Evolutionary conservation across 371 early-diverging fungal species (phyloP), one percentile per base, ranked within the genome.

Genomic region (Mortierella sp.): DNA sequence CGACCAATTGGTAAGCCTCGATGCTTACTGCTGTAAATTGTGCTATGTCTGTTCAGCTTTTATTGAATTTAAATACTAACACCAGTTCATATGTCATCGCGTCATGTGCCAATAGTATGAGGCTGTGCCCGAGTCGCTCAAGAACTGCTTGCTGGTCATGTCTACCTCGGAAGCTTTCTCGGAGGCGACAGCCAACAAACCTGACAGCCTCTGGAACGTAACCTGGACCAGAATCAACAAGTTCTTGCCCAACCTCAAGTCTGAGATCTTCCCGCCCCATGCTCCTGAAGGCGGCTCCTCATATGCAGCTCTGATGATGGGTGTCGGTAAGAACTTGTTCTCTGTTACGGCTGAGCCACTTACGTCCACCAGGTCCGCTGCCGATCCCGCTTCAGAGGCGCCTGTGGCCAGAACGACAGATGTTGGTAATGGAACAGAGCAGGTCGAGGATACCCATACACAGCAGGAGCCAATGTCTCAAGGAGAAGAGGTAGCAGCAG

Each of bases 131-230:
- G 92, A 92, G 65, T 86, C 87, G 6, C 70, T 92, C 49, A 92
- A 92, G 65, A 92, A 92, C 73, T 86, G 90, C 84, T 69, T 92
- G 30, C 80, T 91, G 19, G 91, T 92, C 23, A 86, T 91, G 87
- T 87, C 86, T 6, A 84, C 87, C 0, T 88, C 88, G 2, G 82
- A 82, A 19, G 67, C 64, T 12, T 78, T 80, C 27, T 62, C 79
- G 5, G 72, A 80, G 21, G 54, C 56, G 11, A 51, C 61, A 14
- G 52, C 80, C 11, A 55, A 51, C 46, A 23, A 12, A 23, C 70
- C 71, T 9, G 73, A 72, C 49, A 72, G 67, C 66, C 75, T 89
- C 32, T 89, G 90, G 90, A 79, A 82, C 17, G 66, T 81, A 12
- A 91, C 92, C 6, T 89, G 90, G 89, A 60, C 66, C 37, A 72